phyloP scores from a whole-genome alignment of 164 flowering plant genomes.

The Hamamelis virginiana region DNA sequence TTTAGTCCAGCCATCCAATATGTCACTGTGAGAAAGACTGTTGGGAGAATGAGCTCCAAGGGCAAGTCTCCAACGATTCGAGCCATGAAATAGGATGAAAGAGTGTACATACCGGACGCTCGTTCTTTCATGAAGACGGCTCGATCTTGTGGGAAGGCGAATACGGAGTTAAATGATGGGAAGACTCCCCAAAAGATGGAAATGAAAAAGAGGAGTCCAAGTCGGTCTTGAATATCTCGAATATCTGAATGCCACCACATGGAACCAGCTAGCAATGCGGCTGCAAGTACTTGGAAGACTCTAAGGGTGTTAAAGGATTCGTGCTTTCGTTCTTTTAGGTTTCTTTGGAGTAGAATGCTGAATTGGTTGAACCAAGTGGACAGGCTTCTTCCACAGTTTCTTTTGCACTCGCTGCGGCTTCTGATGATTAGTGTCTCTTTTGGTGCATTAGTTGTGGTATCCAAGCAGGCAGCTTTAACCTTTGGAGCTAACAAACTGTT shows the following conservation, averaged over 20 bases:
- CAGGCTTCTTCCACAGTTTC: constrained; percentile 6
- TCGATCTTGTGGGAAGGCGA: constrained; percentile 89
- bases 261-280: constrained; percentile 55
- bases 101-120: constrained; percentile 80
- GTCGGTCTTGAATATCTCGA: constrained; percentile 64
- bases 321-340: constrained; percentile 73
- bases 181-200: constrained; percentile 91
- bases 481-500: constrained; percentile 62
- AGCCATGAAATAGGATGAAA: constrained; percentile 85
- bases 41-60: constrained; percentile 86
- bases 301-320: constrained; percentile 67
- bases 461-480: constrained; percentile 59
- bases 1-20: constrained; percentile 82
- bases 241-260: constrained; percentile 91
- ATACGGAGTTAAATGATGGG: constrained; percentile 66
- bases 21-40: constrained; percentile 39
- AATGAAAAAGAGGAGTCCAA: constrained; percentile 82
- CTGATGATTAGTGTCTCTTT: not conserved
- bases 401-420: constrained; percentile 6
- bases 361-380: constrained; percentile 68
- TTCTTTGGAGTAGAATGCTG: constrained; percentile 63
- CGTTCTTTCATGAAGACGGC: constrained; percentile 71
- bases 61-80: constrained; percentile 67
- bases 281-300: constrained; percentile 70
- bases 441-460: constrained; percentile 9